Base-by-base conservation (phyloP, 805 yeast genomes). In the Priceomyces carsonii region DNA sequence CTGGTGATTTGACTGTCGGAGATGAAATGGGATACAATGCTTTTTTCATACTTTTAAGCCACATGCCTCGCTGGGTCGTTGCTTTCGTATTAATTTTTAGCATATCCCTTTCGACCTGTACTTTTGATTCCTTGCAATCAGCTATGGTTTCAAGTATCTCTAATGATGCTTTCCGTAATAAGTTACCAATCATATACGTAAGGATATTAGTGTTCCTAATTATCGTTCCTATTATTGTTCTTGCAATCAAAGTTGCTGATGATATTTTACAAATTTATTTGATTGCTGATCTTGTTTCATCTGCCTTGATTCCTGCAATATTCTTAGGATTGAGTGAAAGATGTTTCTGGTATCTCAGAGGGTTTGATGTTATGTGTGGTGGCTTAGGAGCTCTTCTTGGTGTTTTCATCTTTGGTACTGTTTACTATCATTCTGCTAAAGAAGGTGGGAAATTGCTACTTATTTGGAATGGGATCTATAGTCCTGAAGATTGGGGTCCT, bases 111-210 rank as follows among this genome's bases (percentile, higher is more conserved):
- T 85, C 95, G 5, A 86, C 95, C 0, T 89, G 95, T 55, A 85
- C 96, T 0, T 79, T 89, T 59, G 97, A 88, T 57, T 83, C 95
- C 1, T 68, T 87, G 49, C 96, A 88, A 57, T 82, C 93, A 32
- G 96, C 95, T 6, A 72, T 86, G 72, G 85, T 87, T 1, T 86
- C 96, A 6, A 79, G 95, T 1, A 78, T 90, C 35, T 88, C 96
- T 19, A 90, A 90, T 52, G 97, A 90, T 60, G 51, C 89, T 18
- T 89, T 89, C 71, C 75, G 96, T 55, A 91, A 90, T 68, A 84
- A 77, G 53, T 69, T 87, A 35, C 73, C 79, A 21, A 64, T 84
- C 42, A 48, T 78, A 25, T 88, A 76, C 58, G 80, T 81, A 26
- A 79, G 98, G 53, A 64, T 64, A 14, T 61, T 86, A 43, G 95